These are phyloP conservation scores for Camelina neglecta DNA, from an alignment of 345 rosid species.

Conservation along the genomic window DNA sequence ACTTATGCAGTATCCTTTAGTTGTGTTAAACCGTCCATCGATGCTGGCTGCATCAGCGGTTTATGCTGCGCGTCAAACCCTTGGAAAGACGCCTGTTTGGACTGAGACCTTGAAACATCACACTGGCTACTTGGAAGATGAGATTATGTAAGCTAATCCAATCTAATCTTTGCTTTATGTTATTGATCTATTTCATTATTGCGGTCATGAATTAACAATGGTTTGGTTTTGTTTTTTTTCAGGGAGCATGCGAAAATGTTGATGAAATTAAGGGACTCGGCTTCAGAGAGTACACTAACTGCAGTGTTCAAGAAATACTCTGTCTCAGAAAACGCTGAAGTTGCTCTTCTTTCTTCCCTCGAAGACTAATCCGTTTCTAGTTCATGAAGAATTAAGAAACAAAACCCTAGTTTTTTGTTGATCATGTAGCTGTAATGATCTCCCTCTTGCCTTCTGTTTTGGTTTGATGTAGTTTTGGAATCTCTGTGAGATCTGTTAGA, in stretches of 20 bases:
- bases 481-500: neutral
- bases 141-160: constrained; percentile 33
- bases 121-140: constrained; percentile 40
- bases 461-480: neutral
- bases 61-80: constrained; percentile 16
- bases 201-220: neutral
- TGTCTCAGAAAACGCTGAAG: constrained; percentile 50
- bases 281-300: constrained; percentile 60
- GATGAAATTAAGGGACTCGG: constrained; percentile 53
- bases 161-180: no score
- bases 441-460: neutral
- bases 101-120: constrained; percentile 36
- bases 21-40: constrained; percentile 29
- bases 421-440: constrained; percentile 15
- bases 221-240: neutral
- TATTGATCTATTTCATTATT: neutral
- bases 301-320: constrained; percentile 68
- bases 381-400: constrained; percentile 19
- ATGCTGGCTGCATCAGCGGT: constrained; percentile 38
- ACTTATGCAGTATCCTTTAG: constrained; percentile 22
- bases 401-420: neutral
- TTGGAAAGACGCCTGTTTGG: constrained; percentile 26
- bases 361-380: constrained; percentile 11
- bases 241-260: constrained; percentile 67
- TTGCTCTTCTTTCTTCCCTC: constrained; percentile 25